These are phyloP conservation scores for Dothiorella sarmentorum DNA, from an alignment of 2,329 filamentous ascomycete genomes.

Conservation along the genomic window DNA sequence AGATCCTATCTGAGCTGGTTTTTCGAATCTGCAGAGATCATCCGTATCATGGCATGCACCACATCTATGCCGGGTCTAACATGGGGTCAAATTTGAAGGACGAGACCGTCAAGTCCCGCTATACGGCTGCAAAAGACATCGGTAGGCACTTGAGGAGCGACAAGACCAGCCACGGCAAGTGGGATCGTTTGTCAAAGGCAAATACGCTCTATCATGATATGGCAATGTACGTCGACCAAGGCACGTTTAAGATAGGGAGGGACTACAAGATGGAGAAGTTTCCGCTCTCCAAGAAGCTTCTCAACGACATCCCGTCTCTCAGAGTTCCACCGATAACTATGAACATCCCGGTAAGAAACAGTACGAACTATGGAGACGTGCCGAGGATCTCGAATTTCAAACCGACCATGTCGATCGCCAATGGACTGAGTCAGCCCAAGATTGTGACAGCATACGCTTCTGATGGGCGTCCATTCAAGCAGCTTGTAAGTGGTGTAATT, in stretches of 20 bases:
- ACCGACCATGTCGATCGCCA: constrained; percentile 76
- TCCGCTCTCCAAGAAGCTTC: constrained; percentile 58
- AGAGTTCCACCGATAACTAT: constrained; percentile 85
- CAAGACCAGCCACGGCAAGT: constrained; percentile 54
- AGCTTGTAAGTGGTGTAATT: constrained; percentile 58
- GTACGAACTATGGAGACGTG: constrained; percentile 71
- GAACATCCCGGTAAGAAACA: constrained; percentile 66
- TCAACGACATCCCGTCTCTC: constrained; percentile 60
- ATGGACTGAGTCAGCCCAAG: constrained; percentile 88
- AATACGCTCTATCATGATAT: constrained; percentile 64
- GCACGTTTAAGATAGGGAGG: constrained; percentile 64
- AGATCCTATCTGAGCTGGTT: constrained; percentile 68
- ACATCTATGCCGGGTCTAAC: constrained; percentile 81
- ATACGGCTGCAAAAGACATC: constrained; percentile 68
- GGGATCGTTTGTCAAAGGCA: constrained; percentile 69
- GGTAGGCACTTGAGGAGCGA: constrained; percentile 58
- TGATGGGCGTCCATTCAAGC: constrained; percentile 77
- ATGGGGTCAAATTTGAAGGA: constrained; percentile 61
- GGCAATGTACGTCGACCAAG: constrained; percentile 62
- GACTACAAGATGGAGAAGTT: constrained; percentile 64
- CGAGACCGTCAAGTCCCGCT: constrained; percentile 68
- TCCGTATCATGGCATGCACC: constrained; percentile 95
- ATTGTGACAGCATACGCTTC: constrained; percentile 78
- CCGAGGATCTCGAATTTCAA: constrained; percentile 72
- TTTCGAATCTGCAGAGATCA: constrained; percentile 86